Percentiles rank a stretch among this genome's conserved stretches.
Evolutionary conservation across 1,284 basidiomycete species (phyloP).

Genomic region (Ceratobasidium sp.): DNA sequence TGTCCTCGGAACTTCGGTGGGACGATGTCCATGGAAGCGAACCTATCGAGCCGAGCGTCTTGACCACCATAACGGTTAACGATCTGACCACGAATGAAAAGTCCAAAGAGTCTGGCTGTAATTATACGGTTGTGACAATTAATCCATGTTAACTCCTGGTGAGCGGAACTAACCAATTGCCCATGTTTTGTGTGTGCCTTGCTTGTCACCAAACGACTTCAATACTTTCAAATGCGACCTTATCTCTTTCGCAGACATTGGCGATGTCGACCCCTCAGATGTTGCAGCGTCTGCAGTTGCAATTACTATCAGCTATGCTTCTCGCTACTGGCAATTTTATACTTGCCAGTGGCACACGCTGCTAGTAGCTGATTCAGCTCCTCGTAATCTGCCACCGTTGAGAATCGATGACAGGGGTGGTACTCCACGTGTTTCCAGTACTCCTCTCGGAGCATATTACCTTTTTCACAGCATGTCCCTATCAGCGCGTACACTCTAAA

Average conservation of each 20-base stretch:
- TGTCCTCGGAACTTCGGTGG: slow-evolving; percentile 3
- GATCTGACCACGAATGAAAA: slow-evolving; percentile 27
- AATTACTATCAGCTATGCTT: not conserved
- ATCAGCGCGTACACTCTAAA: not conserved
- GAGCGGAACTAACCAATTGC: slow-evolving; percentile 6
- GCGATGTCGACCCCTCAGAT: slow-evolving; percentile 39
- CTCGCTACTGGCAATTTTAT: not conserved
- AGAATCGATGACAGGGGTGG: slow-evolving; percentile 18
- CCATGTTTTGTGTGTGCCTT: slow-evolving; percentile 19
- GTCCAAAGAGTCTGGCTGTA: slow-evolving; percentile 27
- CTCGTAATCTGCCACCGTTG: not conserved
- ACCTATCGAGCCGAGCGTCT: slow-evolving; percentile 32
- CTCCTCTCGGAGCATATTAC: slow-evolving; percentile 31
- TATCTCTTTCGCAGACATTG: slow-evolving; percentile 26
- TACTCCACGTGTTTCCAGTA: slow-evolving; percentile 43
- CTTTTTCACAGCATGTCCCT: not conserved
- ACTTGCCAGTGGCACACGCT: slow-evolving; percentile 31
- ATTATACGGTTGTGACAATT: not conserved
- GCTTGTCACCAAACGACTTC: not conserved
- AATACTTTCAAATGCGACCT: slow-evolving; percentile 5
- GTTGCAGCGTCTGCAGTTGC: slow-evolving; percentile 29
- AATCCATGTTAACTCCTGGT: not conserved
- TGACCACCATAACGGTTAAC: slow-evolving; percentile 22
- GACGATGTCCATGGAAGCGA: slow-evolving; percentile 18
- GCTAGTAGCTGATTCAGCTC: slow-evolving; percentile 30